These are phyloP conservation scores for Hypomontagnella submonticulosa DNA, from an alignment of 495 filamentous ascomycete genomes.

Conservation along the genomic window DNA sequence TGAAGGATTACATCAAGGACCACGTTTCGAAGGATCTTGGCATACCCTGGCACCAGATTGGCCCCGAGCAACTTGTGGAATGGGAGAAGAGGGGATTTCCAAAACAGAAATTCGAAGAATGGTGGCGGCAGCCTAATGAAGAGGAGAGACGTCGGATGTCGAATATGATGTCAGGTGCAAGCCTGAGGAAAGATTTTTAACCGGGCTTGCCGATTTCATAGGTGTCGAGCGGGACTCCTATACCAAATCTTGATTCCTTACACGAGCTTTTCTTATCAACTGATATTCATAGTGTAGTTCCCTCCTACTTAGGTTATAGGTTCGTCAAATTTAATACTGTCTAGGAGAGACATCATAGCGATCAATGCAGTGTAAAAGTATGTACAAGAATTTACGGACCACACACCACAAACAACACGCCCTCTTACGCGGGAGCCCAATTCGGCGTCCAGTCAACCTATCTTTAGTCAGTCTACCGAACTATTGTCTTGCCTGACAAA, in stretches of 20 bases:
- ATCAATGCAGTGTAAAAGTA: constrained; percentile 6
- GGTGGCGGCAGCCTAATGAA: constrained; percentile 35
- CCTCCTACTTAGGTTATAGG: no score
- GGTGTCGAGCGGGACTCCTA: background rate
- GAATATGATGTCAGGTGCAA: constrained; percentile 31
- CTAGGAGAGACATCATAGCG: background rate
- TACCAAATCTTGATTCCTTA: no score
- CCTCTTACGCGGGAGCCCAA: constrained; percentile 13
- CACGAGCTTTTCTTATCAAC: no score
- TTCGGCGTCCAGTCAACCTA: constrained; percentile 38
- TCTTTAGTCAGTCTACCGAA: constrained; percentile 7
- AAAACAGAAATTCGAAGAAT: constrained; percentile 45
- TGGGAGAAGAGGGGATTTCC: constrained; percentile 49
- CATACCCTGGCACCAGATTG: constrained; percentile 49
- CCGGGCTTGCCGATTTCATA: background rate
- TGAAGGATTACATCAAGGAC: constrained; percentile 40
- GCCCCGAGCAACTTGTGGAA: constrained; percentile 40
- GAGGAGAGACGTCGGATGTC: constrained; percentile 20
- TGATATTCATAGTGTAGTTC: no score
- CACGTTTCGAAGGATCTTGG: constrained; percentile 51
- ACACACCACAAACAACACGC: background rate
- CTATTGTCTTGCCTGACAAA: background rate
- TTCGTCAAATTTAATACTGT: constrained; percentile 1
- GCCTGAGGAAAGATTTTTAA: constrained; percentile 32
- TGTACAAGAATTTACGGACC: constrained; percentile 14